Base-by-base conservation (phyloP, 768 basidiomycete genomes). In the Macrolepiota albuminosa region DNA sequence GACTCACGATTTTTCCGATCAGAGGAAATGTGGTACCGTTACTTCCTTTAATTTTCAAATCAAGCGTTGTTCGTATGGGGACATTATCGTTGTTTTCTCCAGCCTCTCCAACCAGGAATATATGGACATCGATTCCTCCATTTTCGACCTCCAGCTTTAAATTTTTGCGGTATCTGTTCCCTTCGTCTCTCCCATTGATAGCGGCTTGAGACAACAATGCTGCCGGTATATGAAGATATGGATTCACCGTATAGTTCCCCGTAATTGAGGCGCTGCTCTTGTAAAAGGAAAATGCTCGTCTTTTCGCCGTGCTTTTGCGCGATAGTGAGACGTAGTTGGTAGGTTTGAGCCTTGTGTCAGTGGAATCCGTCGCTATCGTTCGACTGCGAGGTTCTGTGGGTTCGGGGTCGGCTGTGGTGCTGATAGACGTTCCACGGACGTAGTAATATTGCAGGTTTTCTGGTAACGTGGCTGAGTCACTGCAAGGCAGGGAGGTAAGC, bases 61-160 rank as follows among this genome's bases (percentile, higher is more conserved):
- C 71, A 52, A 76, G 64, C 16, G 70, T 67, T 10, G 73, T 75
- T 33, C 70, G 68, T 29, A 63, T 39, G n/a, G 63, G 56, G 21
- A 46, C 49, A 49, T 29, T n/a, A 18, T 34, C 21, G 51, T 37
- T 46, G 26, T 56, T 55, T 29, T 43, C 47, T 6, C 50, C 24
- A 2, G 61, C 64, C 45, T 68, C 65, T 52, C 64, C 61, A 4
- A 76, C 64, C n/a, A 81, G 68, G 58, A 72, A 70, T 45, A 83
- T 69, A 24, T 79, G 73, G 9, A 77, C 78, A 36, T 77, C 70
- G 3, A 83, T 75, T 1, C 73, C 75, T 2, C 78, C 73, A 56
- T 73, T 72, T 61, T 72, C 72, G 0, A 78, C 76, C 54, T 70
- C 72, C 39, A 82, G 64, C 8, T 63, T 60, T 7, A 83, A 68